Evolutionary conservation across 2,329 filamentous ascomycete species (phyloP).

Genomic region (Nemania diffusa): DNA sequence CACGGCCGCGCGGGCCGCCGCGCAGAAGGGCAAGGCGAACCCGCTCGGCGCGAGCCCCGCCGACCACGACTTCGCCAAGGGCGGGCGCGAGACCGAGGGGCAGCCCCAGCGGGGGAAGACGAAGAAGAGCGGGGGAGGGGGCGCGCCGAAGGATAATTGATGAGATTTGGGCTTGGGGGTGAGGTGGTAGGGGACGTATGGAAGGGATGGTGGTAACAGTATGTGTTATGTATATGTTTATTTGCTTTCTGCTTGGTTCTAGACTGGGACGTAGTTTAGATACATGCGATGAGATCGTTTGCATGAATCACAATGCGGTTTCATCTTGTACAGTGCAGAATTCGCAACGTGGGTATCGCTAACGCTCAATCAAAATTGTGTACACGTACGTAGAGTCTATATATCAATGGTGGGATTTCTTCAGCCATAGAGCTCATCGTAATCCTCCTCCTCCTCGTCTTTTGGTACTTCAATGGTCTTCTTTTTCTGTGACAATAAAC

Average conservation of each 20-base stretch:
- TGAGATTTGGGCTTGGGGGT: neutral
- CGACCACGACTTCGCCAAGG: constrained; percentile 55
- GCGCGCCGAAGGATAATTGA: constrained; percentile 46
- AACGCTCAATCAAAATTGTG: constrained; percentile 12
- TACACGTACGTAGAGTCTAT: constrained; percentile 12
- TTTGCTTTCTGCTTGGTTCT: neutral
- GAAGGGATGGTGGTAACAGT: neutral
- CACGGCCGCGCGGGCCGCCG: constrained; percentile 46
- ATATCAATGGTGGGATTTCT: neutral
- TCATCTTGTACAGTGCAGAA: neutral
- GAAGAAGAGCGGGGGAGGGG: constrained; percentile 44
- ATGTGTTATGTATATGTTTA: neutral
- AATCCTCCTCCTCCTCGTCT: constrained; percentile 64
- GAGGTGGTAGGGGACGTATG: neutral
- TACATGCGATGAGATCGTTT: neutral
- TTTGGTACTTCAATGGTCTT: constrained; percentile 54
- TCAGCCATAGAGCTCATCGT: constrained; percentile 60
- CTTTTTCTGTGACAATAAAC: constrained; percentile 60
- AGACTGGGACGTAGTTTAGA: neutral
- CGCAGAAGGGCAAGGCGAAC: constrained; percentile 50
- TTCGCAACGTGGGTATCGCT: constrained; percentile 31
- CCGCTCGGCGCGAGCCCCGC: constrained; percentile 58
- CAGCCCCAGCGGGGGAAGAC: constrained; percentile 51
- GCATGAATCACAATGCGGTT: neutral
- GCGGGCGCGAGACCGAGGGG: constrained; percentile 38